A percentile compares a stretch with the other conserved stretches of the same genome.
Conservation (phyloP, 805 yeast species). For the Saccharomycopsis selenospora region DNA sequence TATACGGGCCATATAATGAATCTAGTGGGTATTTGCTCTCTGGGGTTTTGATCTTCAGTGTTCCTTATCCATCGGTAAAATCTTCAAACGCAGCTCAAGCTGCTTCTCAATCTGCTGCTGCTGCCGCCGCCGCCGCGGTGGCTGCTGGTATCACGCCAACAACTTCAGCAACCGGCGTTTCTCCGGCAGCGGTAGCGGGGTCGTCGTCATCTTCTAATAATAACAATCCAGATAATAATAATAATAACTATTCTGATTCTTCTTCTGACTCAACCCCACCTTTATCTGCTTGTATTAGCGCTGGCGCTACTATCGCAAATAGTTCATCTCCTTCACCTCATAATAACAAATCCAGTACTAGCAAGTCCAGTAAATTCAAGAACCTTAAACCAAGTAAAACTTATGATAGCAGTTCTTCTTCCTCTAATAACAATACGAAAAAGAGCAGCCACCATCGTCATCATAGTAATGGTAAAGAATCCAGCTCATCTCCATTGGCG, state of each 20-base stretch:
- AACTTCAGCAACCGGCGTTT: conserved; percentile 2
- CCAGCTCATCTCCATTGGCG: background rate
- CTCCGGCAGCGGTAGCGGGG: too few species aligned
- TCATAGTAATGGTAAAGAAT: too few species aligned
- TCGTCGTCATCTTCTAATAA: too few species aligned
- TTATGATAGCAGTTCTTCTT: too few species aligned
- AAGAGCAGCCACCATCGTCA: background rate
- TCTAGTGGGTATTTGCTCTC: conserved; percentile 81
- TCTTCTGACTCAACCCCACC: background rate
- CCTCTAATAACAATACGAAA: background rate
- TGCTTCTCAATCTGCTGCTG: conserved; percentile 18
- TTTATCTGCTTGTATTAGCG: background rate
- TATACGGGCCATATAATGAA: conserved; percentile 73
- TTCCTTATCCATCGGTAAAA: conserved; percentile 30
- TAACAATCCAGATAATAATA: background rate
- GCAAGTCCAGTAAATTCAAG: background rate
- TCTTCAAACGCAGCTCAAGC: conserved; percentile 24
- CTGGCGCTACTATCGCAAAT: background rate
- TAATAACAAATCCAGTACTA: background rate
- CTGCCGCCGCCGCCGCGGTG: background rate
- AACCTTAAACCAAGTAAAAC: background rate
- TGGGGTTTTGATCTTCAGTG: conserved; percentile 63
- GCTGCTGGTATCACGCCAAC: background rate
- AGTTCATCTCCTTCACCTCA: background rate
- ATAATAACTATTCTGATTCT: background rate